Evolutionary conservation across 2,329 filamentous ascomycete genomes (phyloP).

Genomic region (Colletotrichum agaves): DNA sequence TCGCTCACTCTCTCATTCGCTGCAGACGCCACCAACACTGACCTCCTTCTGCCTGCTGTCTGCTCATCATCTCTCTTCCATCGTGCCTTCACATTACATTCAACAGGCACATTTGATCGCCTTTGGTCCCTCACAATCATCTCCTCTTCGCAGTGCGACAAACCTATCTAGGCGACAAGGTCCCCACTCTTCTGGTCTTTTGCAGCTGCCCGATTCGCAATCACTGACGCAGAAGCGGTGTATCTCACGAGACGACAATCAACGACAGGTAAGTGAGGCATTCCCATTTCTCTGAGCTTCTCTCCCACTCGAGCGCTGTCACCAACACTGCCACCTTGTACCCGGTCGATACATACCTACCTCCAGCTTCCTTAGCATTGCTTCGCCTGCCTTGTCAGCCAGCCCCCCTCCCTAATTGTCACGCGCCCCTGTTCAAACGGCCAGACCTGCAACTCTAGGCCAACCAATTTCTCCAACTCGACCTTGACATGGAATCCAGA

Average conservation of each 20-base stretch:
- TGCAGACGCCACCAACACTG: constrained; percentile 11
- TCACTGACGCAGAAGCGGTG: constrained; percentile 1
- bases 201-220: constrained; percentile 4
- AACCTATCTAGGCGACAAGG: constrained; percentile 12
- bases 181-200: background rate
- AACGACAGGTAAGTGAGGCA: constrained; percentile 10
- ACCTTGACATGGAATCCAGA: constrained; percentile 6
- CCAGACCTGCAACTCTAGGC: constrained; percentile 2
- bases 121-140: constrained; percentile 3
- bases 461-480: background rate
- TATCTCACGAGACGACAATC: background rate
- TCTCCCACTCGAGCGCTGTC: background rate
- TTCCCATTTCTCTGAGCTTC: constrained; percentile 13
- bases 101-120: background rate
- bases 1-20: constrained; percentile 15
- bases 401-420: constrained; percentile 12
- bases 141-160: constrained; percentile 22
- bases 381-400: background rate
- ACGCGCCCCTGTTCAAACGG: constrained; percentile 13
- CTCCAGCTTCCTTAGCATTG: background rate
- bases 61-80: constrained; percentile 10
- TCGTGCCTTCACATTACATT: constrained; percentile 9
- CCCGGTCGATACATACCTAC: constrained; percentile 7
- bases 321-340: background rate
- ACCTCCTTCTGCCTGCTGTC: constrained; percentile 1